phyloP scores from a whole-genome alignment of 2,329 filamentous ascomycete genomes.

The Aspergillus felis region DNA sequence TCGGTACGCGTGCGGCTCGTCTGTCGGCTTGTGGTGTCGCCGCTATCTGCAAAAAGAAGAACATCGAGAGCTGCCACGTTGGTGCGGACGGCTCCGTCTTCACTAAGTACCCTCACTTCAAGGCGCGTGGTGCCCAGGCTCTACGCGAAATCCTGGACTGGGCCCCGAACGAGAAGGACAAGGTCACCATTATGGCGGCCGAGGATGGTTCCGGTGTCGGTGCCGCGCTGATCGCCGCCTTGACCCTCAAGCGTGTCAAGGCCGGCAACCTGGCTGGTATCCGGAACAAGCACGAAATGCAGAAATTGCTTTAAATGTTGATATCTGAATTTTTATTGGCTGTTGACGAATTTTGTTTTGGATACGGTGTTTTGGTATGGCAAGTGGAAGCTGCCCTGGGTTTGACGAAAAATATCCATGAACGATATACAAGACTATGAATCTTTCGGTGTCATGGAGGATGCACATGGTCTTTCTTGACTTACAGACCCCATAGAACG shows the following conservation, averaged over 20 bases:
- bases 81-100: slow-evolving; percentile 97
- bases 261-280: slow-evolving; percentile 58
- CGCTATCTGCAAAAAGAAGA: slow-evolving; percentile 96
- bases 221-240: slow-evolving; percentile 82
- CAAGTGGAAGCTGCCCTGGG: not conserved
- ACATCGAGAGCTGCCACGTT: slow-evolving; percentile 81
- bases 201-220: slow-evolving; percentile 98
- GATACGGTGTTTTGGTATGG: not conserved
- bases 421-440: not conserved
- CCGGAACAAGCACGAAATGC: slow-evolving; percentile 44
- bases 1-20: slow-evolving; percentile 89
- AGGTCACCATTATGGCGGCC: slow-evolving; percentile 79
- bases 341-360: not conserved
- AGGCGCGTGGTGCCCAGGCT: slow-evolving; percentile 81
- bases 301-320: slow-evolving; percentile 24
- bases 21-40: slow-evolving; percentile 92
- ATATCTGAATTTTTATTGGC: not conserved
- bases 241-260: slow-evolving; percentile 61
- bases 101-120: slow-evolving; percentile 97
- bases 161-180: slow-evolving; percentile 79
- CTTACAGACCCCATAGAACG: not conserved
- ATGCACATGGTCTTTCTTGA: not conserved
- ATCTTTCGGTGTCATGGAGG: not conserved
- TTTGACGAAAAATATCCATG: not conserved
- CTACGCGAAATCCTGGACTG: slow-evolving; percentile 95